A percentile compares a stretch with the other conserved stretches of the same genome.
Evolutionary conservation across 2,329 filamentous ascomycete species (phyloP).

Genomic region (Fusarium tuaranense): DNA sequence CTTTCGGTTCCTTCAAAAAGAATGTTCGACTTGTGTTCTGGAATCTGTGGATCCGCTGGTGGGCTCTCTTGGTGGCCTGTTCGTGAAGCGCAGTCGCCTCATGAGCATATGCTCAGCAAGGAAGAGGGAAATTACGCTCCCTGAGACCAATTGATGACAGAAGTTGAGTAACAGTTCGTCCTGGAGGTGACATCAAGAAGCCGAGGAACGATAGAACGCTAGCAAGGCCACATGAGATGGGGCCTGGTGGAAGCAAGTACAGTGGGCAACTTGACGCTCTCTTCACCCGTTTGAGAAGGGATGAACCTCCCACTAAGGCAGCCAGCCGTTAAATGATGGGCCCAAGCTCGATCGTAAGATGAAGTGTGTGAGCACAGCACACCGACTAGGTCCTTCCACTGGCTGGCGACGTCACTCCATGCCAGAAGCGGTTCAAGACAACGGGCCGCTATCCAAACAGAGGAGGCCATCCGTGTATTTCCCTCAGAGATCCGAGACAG

Average conservation of each 20-base stretch:
- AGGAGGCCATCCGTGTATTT: slow-evolving; percentile 18
- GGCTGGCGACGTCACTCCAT: slow-evolving; percentile 36
- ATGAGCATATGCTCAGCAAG: slow-evolving; percentile 12
- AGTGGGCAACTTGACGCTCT: slow-evolving; percentile 16
- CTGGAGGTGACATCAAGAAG: slow-evolving; percentile 2
- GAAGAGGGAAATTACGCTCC: slow-evolving; percentile 22
- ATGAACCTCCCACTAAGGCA: slow-evolving; percentile 26
- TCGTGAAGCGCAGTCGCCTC: slow-evolving; percentile 29
- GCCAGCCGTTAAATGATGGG: slow-evolving; percentile 23
- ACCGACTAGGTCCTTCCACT: slow-evolving; percentile 9
- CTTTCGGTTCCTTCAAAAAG: slow-evolving; percentile 14
- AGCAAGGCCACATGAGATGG: not conserved
- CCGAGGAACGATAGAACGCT: slow-evolving; percentile 5
- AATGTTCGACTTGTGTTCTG: slow-evolving; percentile 38
- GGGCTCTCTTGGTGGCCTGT: slow-evolving; percentile 31
- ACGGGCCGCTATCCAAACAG: slow-evolving; percentile 19
- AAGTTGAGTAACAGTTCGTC: not conserved
- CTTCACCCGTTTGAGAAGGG: slow-evolving; percentile 16
- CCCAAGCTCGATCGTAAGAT: slow-evolving; percentile 35
- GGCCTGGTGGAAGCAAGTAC: not conserved
- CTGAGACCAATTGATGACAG: not conserved
- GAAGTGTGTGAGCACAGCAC: slow-evolving; percentile 8
- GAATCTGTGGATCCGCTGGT: slow-evolving; percentile 33
- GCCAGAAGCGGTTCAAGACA: slow-evolving; percentile 26
- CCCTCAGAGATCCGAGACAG: slow-evolving; percentile 38